A percentile compares a stretch with the other conserved stretches of the same genome.
These are phyloP conservation scores for Scutellaria minor DNA, from an alignment of 257 asterid genomes.

Conservation along the genomic window DNA sequence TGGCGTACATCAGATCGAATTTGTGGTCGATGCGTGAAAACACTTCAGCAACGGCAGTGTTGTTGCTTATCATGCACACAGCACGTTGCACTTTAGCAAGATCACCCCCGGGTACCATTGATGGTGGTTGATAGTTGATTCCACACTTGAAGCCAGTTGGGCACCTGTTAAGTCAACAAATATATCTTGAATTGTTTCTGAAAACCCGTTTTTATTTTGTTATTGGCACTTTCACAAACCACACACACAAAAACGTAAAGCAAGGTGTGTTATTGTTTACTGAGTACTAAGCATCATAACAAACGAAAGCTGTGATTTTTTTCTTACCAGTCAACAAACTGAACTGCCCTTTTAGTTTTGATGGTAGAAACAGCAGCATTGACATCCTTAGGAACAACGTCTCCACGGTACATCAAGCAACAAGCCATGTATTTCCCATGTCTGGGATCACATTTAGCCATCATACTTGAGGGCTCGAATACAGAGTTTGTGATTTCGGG, in stretches of 20 bases:
- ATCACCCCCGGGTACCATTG: conserved; percentile 92
- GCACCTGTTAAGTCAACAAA: conserved; percentile 57
- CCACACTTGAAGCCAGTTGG: conserved; percentile 96
- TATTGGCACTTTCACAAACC: neutral
- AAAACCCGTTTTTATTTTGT: neutral
- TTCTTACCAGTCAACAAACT: conserved; percentile 86
- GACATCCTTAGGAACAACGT: conserved; percentile 90
- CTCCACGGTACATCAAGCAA: conserved; percentile 93
- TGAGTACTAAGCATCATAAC: no score
- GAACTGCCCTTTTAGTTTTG: conserved; percentile 84
- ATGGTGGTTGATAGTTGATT: conserved; percentile 86
- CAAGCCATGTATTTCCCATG: conserved; percentile 98
- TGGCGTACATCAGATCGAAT: conserved; percentile 87
- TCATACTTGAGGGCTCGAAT: conserved; percentile 93
- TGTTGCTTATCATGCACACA: conserved; percentile 96
- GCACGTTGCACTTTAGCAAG: conserved; percentile 93
- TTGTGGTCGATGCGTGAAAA: conserved; percentile 90
- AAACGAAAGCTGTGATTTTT: no score
- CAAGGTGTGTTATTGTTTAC: no score
- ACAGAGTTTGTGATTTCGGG: conserved; percentile 92
- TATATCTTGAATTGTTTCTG: no score
- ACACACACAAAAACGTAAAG: neutral
- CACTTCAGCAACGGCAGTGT: conserved; percentile 94
- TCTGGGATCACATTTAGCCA: conserved; percentile 96
- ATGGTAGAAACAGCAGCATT: conserved; percentile 87